Base-by-base conservation (phyloP, 139 green algal genomes). In the Haematococcus sp. region DNA sequence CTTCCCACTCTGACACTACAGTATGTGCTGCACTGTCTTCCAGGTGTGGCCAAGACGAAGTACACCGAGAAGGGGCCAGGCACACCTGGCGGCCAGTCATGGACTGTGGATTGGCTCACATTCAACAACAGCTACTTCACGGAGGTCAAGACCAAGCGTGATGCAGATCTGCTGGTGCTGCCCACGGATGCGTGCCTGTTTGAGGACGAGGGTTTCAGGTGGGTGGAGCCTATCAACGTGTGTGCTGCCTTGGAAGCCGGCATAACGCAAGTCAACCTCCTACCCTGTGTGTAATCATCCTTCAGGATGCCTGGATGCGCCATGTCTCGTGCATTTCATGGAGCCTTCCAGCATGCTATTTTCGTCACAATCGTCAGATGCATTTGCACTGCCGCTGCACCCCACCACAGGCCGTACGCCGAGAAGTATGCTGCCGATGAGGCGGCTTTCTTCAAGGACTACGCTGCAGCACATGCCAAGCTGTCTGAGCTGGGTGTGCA, bases 31-130 rank as follows among this genome's bases (percentile, higher is more conserved):
- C 63, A 70, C 4, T 43, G 20, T 4, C 31, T 20, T 33, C 27
- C 80, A 84, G 81, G 88, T 76, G 89, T 87, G 77, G 73, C 81
- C 32, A 70, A 51, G 16, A 98, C 91, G 63, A 93, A 91, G 77
- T 95, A 97, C 89, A 97, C 89, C 3, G 72, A 85, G 67, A 68
- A 95, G 31, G 93, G 91, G 1, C 90, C 94, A 2, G 93, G 93
- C 49, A 86, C 63, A 1, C 77, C 76, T 1, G 93, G 92, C 34
- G 94, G 94, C 33, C 67, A 70, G 46, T 92, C 82, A 30, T 98
- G 94, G 94, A 98, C 94, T 1, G 68, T 77, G 20, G 82, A 98
- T 58, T 98, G 93, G 93, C 87, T 98, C 0, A 88, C 84, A 40
- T 98, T 97, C 76, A 84, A 98, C 85, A 98, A 97, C 81, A 80